Evolutionary conservation across 192 early-diverging fungal genomes (phyloP).

Genomic region (Lobosporangium transversale): DNA sequence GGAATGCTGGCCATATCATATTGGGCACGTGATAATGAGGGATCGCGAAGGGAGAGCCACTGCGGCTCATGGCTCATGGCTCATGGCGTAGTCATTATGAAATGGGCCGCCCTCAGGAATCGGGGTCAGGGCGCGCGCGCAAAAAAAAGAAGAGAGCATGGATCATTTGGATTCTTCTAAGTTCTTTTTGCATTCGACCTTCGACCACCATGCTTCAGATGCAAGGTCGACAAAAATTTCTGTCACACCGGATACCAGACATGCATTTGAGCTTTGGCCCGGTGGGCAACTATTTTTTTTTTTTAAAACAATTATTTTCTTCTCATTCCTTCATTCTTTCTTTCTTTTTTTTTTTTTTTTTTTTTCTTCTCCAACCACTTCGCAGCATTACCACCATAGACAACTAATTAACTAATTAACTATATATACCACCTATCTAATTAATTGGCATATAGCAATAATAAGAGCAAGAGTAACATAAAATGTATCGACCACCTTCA

Average conservation of each 20-base stretch:
- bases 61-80: background rate
- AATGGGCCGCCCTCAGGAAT: background rate
- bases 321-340: background rate
- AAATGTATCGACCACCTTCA: slow-evolving; percentile 16
- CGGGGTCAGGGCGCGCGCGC: no score
- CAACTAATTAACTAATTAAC: no score
- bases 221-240: no score
- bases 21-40: background rate
- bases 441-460: no score
- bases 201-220: no score
- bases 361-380: background rate
- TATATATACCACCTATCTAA: no score
- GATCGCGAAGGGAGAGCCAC: background rate
- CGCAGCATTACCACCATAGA: background rate
- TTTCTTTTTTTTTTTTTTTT: background rate
- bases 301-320: no score
- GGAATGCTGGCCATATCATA: no score
- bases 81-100: background rate
- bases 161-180: background rate
- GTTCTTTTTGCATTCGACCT: background rate
- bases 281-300: no score
- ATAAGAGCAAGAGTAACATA: background rate
- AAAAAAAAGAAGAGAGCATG: no score
- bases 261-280: background rate
- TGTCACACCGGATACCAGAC: background rate